These are phyloP conservation scores for Tetracladium marchalianum DNA, from an alignment of 495 filamentous ascomycete species.

Conservation along the genomic window DNA sequence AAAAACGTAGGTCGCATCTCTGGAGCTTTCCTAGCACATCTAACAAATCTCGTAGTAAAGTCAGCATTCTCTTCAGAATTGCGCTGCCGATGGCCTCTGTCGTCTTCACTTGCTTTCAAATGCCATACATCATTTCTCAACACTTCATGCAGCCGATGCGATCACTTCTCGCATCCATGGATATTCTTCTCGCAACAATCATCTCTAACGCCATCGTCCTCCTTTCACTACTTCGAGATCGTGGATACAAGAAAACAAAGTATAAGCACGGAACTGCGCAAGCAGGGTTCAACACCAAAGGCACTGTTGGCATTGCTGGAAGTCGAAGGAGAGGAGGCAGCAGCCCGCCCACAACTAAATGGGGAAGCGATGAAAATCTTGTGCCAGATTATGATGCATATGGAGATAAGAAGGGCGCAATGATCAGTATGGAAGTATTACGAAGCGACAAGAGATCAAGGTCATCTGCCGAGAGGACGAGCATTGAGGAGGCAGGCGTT, in stretches of 20 bases:
- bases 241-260: constrained; percentile 66
- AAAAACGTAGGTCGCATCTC: constrained; percentile 42
- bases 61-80: constrained; percentile 9
- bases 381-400: constrained; percentile 35
- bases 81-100: constrained; percentile 11
- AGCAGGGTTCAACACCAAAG: background rate
- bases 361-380: constrained; percentile 75
- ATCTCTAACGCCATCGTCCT: constrained; percentile 74
- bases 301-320: constrained; percentile 2
- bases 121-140: constrained; percentile 52
- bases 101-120: constrained; percentile 34
- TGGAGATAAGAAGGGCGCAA: background rate
- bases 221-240: constrained; percentile 69
- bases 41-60: constrained; percentile 8
- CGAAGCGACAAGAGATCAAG: background rate
- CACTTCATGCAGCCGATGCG: constrained; percentile 59
- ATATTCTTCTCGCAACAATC: constrained; percentile 64
- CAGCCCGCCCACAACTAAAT: constrained; percentile 41
- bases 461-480: background rate
- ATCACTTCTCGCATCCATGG: constrained; percentile 66
- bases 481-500: background rate
- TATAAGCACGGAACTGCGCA: constrained; percentile 41
- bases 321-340: constrained; percentile 28
- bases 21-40: background rate
- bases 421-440: constrained; percentile 1